Evolutionary conservation across 2,329 filamentous ascomycete genomes (phyloP).

Genomic region (Myriosclerotinia scirpicola): DNA sequence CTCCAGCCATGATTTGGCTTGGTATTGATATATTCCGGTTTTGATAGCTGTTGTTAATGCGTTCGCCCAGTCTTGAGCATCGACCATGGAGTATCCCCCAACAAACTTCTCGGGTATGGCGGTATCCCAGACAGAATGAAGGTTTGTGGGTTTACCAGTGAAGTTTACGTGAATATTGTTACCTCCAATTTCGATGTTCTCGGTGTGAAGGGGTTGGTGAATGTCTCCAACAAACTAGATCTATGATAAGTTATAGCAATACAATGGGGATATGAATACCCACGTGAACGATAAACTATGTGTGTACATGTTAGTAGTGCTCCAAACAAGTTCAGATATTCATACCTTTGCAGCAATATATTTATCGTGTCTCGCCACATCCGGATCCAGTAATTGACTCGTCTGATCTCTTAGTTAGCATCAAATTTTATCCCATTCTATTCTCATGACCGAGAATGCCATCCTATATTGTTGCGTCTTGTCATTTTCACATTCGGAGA

Average conservation of each 20-base stretch:
- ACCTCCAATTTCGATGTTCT: slow-evolving; percentile 63
- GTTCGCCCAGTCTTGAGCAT: slow-evolving; percentile 57
- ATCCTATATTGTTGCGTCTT: accelerated
- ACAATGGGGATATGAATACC: slow-evolving; percentile 26
- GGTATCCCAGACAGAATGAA: slow-evolving; percentile 74
- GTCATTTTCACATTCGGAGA: neutral
- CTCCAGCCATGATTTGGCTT: slow-evolving; percentile 55
- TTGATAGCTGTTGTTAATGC: slow-evolving; percentile 55
- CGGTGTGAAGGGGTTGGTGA: slow-evolving; percentile 67
- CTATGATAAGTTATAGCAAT: slow-evolving; percentile 21
- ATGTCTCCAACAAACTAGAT: slow-evolving; percentile 70
- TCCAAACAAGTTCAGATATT: neutral
- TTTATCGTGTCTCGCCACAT: slow-evolving; percentile 48
- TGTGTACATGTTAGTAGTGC: slow-evolving; percentile 8
- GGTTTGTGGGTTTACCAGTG: slow-evolving; percentile 57
- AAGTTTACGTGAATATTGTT: slow-evolving; percentile 68
- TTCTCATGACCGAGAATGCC: too few species aligned
- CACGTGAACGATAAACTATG: slow-evolving; percentile 40
- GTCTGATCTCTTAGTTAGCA: slow-evolving; percentile 45
- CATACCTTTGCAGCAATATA: slow-evolving; percentile 58
- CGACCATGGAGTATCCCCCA: slow-evolving; percentile 53
- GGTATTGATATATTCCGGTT: slow-evolving; percentile 53
- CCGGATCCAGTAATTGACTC: slow-evolving; percentile 31
- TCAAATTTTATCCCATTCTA: neutral
- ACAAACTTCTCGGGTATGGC: slow-evolving; percentile 65